These are phyloP conservation scores for Populus euphratica DNA, from an alignment of 345 rosid species.

Conservation along the genomic window DNA sequence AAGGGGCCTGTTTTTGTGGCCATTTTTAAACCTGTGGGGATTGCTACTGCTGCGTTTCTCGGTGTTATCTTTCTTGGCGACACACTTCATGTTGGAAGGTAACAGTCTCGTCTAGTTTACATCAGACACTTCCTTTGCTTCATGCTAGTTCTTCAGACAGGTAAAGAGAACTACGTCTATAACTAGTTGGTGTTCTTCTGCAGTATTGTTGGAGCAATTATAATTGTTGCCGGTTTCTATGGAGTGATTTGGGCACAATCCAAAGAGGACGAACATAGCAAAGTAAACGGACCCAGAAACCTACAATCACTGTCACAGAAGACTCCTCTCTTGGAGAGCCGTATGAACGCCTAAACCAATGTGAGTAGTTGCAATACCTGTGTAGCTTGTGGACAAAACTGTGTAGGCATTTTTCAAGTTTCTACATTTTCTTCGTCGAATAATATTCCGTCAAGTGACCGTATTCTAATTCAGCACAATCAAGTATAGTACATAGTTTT, in stretches of 20 bases:
- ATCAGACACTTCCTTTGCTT: neutral
- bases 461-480: neutral
- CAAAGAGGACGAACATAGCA: constrained; percentile 26
- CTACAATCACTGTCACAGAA: constrained; percentile 4
- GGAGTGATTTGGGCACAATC: constrained; percentile 51
- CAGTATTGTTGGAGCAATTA: constrained; percentile 44
- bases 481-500: neutral
- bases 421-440: neutral
- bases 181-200: neutral
- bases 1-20: constrained; percentile 66
- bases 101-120: neutral
- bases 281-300: neutral
- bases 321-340: constrained; percentile 29
- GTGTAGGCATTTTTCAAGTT: too few species aligned
- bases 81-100: constrained; percentile 48
- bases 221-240: constrained; percentile 50
- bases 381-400: neutral
- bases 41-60: constrained; percentile 45
- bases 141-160: neutral
- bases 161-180: neutral
- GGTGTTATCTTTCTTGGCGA: constrained; percentile 50
- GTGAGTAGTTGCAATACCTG: neutral
- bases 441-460: neutral
- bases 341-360: constrained; percentile 6
- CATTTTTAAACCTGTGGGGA: constrained; percentile 54